phyloP scores from a whole-genome alignment of 495 filamentous ascomycete species.

The Annulohypoxylon maeteangense region DNA sequence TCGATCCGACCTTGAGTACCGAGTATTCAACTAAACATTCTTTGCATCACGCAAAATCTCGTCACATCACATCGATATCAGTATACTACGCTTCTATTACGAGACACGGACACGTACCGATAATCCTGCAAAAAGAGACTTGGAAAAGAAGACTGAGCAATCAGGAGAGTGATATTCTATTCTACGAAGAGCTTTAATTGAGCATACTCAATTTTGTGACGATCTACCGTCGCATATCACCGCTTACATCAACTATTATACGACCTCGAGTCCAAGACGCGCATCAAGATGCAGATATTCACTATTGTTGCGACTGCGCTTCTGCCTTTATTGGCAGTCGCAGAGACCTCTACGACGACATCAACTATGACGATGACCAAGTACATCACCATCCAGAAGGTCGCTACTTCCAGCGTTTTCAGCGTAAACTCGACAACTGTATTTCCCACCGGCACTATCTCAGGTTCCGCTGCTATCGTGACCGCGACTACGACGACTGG shows the following conservation, averaged over 20 bases:
- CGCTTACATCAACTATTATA: conserved; percentile 4
- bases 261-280: conserved; percentile 12
- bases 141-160: conserved; percentile 26
- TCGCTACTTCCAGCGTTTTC: conserved; percentile 45
- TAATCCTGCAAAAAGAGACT: conserved; percentile 22
- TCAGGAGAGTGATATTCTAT: background rate
- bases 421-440: conserved; percentile 41
- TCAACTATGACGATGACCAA: conserved; percentile 63
- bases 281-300: conserved; percentile 53
- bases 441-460: conserved; percentile 36
- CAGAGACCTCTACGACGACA: conserved; percentile 58
- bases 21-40: conserved; percentile 57
- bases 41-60: conserved; percentile 46
- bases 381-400: conserved; percentile 60
- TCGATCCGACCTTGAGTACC: conserved; percentile 51
- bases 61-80: conserved; percentile 29
- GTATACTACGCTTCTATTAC: conserved; percentile 23
- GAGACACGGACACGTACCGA: conserved; percentile 34
- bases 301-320: conserved; percentile 51
- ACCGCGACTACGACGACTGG: conserved; percentile 38
- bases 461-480: conserved; percentile 37
- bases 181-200: conserved; percentile 2
- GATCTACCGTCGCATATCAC: conserved; percentile 15
- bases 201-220: conserved; percentile 20
- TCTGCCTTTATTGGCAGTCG: conserved; percentile 57